phyloP scores from a whole-genome alignment of 2,329 filamentous ascomycete species.

The Periconia digitata region DNA sequence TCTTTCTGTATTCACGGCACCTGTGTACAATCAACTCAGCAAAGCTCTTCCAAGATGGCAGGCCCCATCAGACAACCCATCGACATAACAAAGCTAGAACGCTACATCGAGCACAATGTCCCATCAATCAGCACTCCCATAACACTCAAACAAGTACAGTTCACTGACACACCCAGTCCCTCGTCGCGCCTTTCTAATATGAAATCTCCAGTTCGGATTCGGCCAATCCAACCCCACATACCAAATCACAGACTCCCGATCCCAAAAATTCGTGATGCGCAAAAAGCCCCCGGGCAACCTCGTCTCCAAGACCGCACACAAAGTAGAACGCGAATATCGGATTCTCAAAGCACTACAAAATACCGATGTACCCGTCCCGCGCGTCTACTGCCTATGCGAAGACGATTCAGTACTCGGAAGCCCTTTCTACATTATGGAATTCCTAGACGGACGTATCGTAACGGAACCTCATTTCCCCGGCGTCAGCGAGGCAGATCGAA shows the following conservation, averaged over 20 bases:
- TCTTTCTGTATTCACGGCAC: too few relatives aligned
- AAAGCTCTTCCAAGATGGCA: too few relatives aligned
- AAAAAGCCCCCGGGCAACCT: constrained; percentile 95
- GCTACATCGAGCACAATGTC: too few relatives aligned
- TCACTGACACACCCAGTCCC: too few relatives aligned
- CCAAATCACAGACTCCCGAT: constrained; percentile 70
- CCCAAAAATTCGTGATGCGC: constrained; percentile 77
- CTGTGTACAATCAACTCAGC: too few relatives aligned
- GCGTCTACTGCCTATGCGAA: constrained; percentile 80
- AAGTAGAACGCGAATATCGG: constrained; percentile 91
- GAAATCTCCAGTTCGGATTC: constrained; percentile 60
- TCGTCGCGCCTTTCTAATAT: too few relatives aligned
- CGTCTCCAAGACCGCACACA: constrained; percentile 88
- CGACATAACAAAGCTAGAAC: too few relatives aligned
- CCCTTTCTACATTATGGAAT: constrained; percentile 94
- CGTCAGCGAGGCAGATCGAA: constrained; percentile 65
- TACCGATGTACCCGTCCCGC: constrained; percentile 78
- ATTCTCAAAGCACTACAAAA: constrained; percentile 77
- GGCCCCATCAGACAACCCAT: too few relatives aligned
- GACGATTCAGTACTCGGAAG: constrained; percentile 79
- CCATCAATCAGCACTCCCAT: too few relatives aligned
- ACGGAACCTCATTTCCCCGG: constrained; percentile 79
- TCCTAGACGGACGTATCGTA: constrained; percentile 87
- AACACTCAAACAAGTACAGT: too few relatives aligned
- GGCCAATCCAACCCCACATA: constrained; percentile 98